Conservation (phyloP, 257 asterid species). For the Solanum neorickii region DNA sequence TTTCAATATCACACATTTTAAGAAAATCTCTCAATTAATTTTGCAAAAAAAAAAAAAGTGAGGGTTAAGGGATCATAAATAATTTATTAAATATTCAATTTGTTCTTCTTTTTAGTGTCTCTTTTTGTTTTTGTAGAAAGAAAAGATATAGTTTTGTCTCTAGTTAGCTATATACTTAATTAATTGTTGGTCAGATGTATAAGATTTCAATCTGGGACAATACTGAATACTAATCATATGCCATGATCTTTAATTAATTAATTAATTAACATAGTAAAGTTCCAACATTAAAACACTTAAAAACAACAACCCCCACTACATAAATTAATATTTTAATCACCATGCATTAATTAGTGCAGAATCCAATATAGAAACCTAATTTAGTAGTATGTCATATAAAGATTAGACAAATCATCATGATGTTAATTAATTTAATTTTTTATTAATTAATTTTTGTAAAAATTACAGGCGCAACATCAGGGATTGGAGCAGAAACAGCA, state of each 20-base stretch:
- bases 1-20: neutral
- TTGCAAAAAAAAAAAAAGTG: neutral
- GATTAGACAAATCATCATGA: neutral
- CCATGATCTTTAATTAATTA: neutral
- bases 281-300: neutral
- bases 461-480: constrained; percentile 69
- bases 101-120: neutral
- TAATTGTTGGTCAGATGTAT: constrained; percentile 4
- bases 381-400: neutral
- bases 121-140: constrained; percentile 6
- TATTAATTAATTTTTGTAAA: neutral
- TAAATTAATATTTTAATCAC: neutral
- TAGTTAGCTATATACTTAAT: neutral
- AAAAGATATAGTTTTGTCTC: constrained; percentile 35
- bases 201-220: neutral
- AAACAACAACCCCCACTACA: neutral
- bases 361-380: neutral
- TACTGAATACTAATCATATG: constrained; percentile 10
- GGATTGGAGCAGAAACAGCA: constrained; percentile 91
- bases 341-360: neutral
- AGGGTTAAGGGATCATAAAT: neutral
- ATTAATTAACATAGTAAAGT: neutral
- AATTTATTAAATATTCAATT: neutral
- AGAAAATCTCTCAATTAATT: neutral
- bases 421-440: neutral